Evolutionary conservation across 2,329 filamentous ascomycete genomes (phyloP), one percentile per base, ranked within the genome.

Genomic region (Fusarium ambrosium): DNA sequence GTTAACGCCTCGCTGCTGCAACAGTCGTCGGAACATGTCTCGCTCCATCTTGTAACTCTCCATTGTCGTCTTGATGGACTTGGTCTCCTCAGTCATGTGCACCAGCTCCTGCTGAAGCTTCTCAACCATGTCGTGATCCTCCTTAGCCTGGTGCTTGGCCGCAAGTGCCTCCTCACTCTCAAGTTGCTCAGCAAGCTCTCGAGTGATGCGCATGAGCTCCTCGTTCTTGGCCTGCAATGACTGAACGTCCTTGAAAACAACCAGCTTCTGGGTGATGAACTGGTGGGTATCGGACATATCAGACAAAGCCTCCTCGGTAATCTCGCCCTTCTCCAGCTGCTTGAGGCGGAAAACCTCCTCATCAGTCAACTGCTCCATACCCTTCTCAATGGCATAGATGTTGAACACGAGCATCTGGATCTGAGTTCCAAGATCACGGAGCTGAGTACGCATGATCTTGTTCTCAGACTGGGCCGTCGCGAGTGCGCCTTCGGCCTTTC

Each of bases 1-100:
- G 81, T 89, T 80, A 80, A 89, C 79, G 80, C 87, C 81, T 84
- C 92, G 83, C 72, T 97, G 94, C 76, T 96, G 94, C 34, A 98
- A 89, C 87, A 98, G 95, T 62, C 95, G 95, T 24, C 96, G 92
- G 92, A 98, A 98, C 91, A 98, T 98, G 81, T 99, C 96, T 72
- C 97, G 92, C 85, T 99, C 97, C 78, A 95, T 94, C 81, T 97
- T 95, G 82, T 97, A 98, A 82, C 94, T 97, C 85, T 98, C 94
- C 73, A 95, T 94, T 67, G 95, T 94, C 34, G 93, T 91, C 51
- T 93, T 91, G 75, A 98, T 92, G 14, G 93, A 93, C 76, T 92
- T 91, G 62, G 97, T 91, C 81, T 98, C 95, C 74, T 98, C 96
- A 68, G 94, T 92, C 82, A 96, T 82, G 60, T 93, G 91, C 75